Conservation (phyloP, 805 yeast species). For the Saccharomycopsis selenospora region DNA sequence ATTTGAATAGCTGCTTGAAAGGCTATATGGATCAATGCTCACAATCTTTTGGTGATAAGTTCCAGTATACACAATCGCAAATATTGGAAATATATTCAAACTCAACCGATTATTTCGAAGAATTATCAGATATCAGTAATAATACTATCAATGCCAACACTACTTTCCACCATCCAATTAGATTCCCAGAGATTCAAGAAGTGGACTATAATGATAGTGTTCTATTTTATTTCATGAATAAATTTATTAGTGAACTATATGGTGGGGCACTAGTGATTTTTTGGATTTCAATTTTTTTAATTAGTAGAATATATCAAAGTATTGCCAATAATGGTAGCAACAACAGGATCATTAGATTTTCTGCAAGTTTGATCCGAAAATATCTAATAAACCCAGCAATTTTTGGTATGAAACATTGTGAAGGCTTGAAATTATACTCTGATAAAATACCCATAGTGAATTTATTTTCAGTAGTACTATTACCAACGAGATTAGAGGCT, state of each 20-base stretch:
- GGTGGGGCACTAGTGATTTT: not conserved
- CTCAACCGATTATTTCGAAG: not conserved
- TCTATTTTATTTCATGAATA: not conserved
- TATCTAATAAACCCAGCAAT: not conserved
- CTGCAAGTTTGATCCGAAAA: not conserved
- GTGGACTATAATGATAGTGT: not conserved
- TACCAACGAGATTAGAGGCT: conserved; percentile 36
- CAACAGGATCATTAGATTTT: too few relatives aligned
- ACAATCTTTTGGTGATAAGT: not conserved
- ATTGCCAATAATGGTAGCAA: too few relatives aligned
- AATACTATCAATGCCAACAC: too few relatives aligned
- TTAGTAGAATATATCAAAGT: not conserved
- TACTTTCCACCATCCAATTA: not conserved
- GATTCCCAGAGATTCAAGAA: not conserved
- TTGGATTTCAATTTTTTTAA: not conserved
- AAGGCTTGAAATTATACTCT: not conserved
- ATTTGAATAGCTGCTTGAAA: not conserved
- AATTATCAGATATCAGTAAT: not conserved
- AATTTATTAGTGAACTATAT: not conserved
- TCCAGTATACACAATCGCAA: too few relatives aligned
- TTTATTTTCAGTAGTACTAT: conserved; percentile 1
- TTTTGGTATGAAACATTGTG: not conserved
- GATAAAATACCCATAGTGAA: not conserved
- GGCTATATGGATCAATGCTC: not conserved
- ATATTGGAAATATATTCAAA: not conserved